Evolutionary conservation across 2,329 filamentous ascomycete species (phyloP), one percentile per base, ranked within the genome.

Genomic region (Colletotrichum gloeosporioides): DNA sequence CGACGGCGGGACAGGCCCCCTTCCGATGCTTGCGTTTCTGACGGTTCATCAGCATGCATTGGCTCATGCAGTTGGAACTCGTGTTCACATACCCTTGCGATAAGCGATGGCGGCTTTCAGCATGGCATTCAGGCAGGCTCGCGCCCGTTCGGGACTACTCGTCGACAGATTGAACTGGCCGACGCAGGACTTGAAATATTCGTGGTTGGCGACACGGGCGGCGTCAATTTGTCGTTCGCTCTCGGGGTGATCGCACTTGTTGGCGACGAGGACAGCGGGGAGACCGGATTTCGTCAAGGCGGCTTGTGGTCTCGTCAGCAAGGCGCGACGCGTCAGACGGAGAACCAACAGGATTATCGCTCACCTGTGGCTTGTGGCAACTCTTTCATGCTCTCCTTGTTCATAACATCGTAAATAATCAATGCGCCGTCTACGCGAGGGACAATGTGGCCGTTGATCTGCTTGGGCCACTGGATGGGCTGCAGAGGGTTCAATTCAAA

Each of bases 391-490:
- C 93, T 96, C 76, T 93, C 92, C 79, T 92, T 90, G 83, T 95
- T 94, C 84, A 93, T 95, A 61, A 98, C 94, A 89, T 98, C 95
- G 88, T 98, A 98, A 65, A 99, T 87, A 75, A 96, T 91, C 80
- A 98, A 87, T 62, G 95, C 95, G 25, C 95, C 96, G 81, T 99
- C 95, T 81, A 98, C 91, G 55, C 90, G 90, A 66, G 95, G 95
- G 76, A 95, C 89, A 77, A 93, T 91, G 78, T 93, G 89, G 76
- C 95, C 94, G 81, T 93, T 90, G 79, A 93, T 90, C 81, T 93
- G 91, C 79, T 91, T 92, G 15, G 92, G 92, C 92, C 92, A 93
- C 82, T 91, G 89, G 76, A 94, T 91, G 71, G 90, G 89, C 77
- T 90, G 88, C 71, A 87, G 85, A 29, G 90, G 88, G 78, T 89